Evolutionary conservation across 345 rosid species (phyloP).

Genomic region (Garcia nutans): DNA sequence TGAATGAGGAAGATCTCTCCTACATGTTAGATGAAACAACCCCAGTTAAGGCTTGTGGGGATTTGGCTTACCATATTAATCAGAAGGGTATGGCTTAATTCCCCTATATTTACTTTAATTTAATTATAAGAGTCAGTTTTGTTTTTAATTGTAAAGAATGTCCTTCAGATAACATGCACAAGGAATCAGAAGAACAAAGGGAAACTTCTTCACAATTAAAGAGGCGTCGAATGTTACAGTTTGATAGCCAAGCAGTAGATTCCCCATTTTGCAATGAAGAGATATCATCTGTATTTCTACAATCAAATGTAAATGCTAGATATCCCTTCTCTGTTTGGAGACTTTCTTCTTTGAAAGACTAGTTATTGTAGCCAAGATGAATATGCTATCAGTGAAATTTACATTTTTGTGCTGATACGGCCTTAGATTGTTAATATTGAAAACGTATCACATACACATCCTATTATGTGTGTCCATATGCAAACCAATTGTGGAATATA

Average conservation of each 20-base stretch:
- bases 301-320: slow-evolving; percentile 54
- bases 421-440: not conserved
- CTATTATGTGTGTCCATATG: not conserved
- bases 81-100: slow-evolving; percentile 37
- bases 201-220: slow-evolving; percentile 60
- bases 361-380: not conserved
- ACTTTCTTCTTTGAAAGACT: not conserved
- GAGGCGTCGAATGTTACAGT: slow-evolving; percentile 90
- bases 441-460: not conserved
- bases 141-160: slow-evolving; percentile 22
- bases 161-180: slow-evolving; percentile 46
- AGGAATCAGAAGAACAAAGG: slow-evolving; percentile 48
- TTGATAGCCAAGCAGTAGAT: slow-evolving; percentile 53
- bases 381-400: not conserved
- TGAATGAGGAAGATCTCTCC: slow-evolving; percentile 78
- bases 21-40: slow-evolving; percentile 80
- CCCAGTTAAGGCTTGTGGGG: slow-evolving; percentile 82
- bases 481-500: not conserved
- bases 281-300: slow-evolving; percentile 58
- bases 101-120: not conserved
- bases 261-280: slow-evolving; percentile 59
- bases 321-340: slow-evolving; percentile 10
- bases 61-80: slow-evolving; percentile 53
- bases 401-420: not conserved
- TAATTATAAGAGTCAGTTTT: not conserved